These are phyloP conservation scores for Sugiyamaella chiloensis DNA, from an alignment of 805 yeast species.

Conservation along the genomic window DNA sequence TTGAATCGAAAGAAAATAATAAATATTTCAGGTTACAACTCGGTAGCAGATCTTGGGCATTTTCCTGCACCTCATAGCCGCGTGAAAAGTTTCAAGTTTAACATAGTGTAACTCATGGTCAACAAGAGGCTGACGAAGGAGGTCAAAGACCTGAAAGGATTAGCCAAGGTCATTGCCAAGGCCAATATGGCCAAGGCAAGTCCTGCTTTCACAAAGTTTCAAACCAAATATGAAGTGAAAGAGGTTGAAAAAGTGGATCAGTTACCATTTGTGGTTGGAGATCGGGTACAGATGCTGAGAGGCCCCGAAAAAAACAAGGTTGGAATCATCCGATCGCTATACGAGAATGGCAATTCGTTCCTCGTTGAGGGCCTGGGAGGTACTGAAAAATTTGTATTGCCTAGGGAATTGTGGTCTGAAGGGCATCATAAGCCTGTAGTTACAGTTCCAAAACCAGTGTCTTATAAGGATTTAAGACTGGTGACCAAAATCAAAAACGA, in stretches of 20 bases:
- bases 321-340: constrained; percentile 60
- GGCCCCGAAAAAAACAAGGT: constrained; percentile 77
- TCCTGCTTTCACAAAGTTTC: constrained; percentile 25
- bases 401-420: constrained; percentile 67
- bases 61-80: too few relatives aligned
- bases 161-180: constrained; percentile 19
- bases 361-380: constrained; percentile 67
- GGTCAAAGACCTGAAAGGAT: constrained; percentile 22
- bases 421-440: constrained; percentile 70
- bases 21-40: constrained; percentile 1
- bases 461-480: constrained; percentile 59
- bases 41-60: too few relatives aligned
- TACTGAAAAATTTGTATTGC: constrained; percentile 59
- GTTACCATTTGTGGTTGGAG: constrained; percentile 58
- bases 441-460: constrained; percentile 63
- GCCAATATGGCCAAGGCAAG: constrained; percentile 15
- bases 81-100: neutral
- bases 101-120: constrained; percentile 14
- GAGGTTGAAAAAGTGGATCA: constrained; percentile 36
- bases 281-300: constrained; percentile 64
- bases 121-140: constrained; percentile 18
- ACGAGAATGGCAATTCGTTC: constrained; percentile 58
- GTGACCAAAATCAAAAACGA: constrained; percentile 75
- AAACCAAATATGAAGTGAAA: constrained; percentile 29
- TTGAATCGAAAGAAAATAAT: too few relatives aligned